phyloP scores from a whole-genome alignment of 176 grass and related monocot species.

The Panicum miliaceum region DNA sequence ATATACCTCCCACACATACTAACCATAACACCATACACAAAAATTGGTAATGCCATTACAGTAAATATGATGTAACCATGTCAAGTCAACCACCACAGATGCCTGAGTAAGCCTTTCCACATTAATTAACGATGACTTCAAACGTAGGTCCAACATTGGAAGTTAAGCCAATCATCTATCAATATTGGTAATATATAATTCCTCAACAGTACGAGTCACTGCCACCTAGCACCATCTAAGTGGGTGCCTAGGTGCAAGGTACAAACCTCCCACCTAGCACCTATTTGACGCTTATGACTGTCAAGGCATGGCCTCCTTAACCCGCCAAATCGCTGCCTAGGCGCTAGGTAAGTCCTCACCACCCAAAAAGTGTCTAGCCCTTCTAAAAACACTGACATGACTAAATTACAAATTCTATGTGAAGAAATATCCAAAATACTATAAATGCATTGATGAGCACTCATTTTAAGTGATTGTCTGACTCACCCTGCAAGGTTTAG shows the following conservation, averaged over 20 bases:
- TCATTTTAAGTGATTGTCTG: slow-evolving; percentile 29
- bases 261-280: neutral
- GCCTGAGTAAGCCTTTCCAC: slow-evolving; percentile 25
- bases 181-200: slow-evolving; percentile 9
- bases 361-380: neutral
- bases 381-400: neutral
- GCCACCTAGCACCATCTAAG: neutral
- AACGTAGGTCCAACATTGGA: neutral
- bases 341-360: neutral
- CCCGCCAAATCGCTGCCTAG: neutral
- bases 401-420: slow-evolving; percentile 7
- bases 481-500: slow-evolving; percentile 77
- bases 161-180: slow-evolving; percentile 1
- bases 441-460: slow-evolving; percentile 14
- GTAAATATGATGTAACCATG: neutral
- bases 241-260: neutral
- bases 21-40: slow-evolving; percentile 13
- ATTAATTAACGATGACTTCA: slow-evolving; percentile 21
- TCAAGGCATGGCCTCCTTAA: neutral
- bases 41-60: neutral
- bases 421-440: neutral
- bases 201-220: slow-evolving; percentile 19
- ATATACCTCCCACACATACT: slow-evolving; percentile 23
- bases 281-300: neutral
- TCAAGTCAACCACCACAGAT: neutral